These are phyloP conservation scores for Kalanchoe fedtschenkoi DNA, from an alignment of 164 flowering plant genomes.

Conservation along the genomic window DNA sequence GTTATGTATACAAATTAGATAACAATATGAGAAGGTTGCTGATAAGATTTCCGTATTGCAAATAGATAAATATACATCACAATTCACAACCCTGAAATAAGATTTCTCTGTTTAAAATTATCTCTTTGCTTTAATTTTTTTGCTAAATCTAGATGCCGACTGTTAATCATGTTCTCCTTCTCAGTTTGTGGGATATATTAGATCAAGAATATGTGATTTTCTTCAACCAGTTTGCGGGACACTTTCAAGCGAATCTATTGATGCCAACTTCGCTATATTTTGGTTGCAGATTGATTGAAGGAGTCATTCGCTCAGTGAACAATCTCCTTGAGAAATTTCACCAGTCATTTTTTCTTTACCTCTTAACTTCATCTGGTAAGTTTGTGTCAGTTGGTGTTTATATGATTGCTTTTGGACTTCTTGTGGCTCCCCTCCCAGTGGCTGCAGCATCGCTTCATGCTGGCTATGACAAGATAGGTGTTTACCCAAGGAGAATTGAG, in stretches of 20 bases:
- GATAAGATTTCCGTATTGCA: background rate
- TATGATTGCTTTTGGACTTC: constrained; percentile 79
- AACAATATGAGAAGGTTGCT: background rate
- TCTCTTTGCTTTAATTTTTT: background rate
- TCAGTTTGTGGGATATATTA: background rate
- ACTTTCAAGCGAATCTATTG: background rate
- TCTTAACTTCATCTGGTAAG: constrained; percentile 63
- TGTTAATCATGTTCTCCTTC: background rate
- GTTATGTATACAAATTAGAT: no score
- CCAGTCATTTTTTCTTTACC: constrained; percentile 90
- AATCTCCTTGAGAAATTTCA: constrained; percentile 98
- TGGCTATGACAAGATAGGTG: constrained; percentile 14
- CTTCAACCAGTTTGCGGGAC: background rate
- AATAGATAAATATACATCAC: background rate
- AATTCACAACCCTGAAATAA: no score
- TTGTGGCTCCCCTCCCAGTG: constrained; percentile 81
- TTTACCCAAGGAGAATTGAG: constrained; percentile 8
- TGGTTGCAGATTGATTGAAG: constrained; percentile 79
- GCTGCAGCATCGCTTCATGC: constrained; percentile 78
- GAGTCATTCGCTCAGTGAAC: constrained; percentile 75
- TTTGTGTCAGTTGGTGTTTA: constrained; percentile 95
- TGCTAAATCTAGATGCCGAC: background rate
- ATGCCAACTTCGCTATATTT: background rate
- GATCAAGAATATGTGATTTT: background rate
- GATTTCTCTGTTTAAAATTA: no score